These are phyloP conservation scores for Geotrichum aggregatum DNA, from an alignment of 1,139 yeast species.

Conservation along the genomic window DNA sequence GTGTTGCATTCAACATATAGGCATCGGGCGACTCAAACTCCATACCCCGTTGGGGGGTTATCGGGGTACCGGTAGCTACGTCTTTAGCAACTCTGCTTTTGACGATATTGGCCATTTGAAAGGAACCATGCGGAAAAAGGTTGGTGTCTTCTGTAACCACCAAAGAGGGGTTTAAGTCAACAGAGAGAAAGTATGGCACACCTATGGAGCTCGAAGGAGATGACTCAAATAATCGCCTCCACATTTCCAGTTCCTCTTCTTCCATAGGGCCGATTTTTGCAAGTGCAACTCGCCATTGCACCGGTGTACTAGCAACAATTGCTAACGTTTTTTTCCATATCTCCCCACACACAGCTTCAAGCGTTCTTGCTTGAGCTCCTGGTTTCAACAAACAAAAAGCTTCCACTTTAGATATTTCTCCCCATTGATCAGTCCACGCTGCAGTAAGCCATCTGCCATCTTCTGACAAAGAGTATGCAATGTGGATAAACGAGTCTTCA, in stretches of 20 bases:
- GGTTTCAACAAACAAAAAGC: slow-evolving; percentile 44
- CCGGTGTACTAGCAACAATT: slow-evolving; percentile 33
- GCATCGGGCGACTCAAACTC: slow-evolving; percentile 41
- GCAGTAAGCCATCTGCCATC: slow-evolving; percentile 84
- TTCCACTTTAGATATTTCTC: slow-evolving; percentile 57
- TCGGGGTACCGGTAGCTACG: slow-evolving; percentile 26
- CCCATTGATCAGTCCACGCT: slow-evolving; percentile 86
- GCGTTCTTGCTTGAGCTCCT: slow-evolving; percentile 32
- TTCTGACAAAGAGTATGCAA: slow-evolving; percentile 77
- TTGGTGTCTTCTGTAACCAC: slow-evolving; percentile 41
- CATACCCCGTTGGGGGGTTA: slow-evolving; percentile 36
- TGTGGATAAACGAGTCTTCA: slow-evolving; percentile 76
- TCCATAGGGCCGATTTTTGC: slow-evolving; percentile 39
- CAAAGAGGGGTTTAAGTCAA: slow-evolving; percentile 58
- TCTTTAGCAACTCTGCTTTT: slow-evolving; percentile 9
- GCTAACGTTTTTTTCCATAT: slow-evolving; percentile 53
- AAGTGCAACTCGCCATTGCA: slow-evolving; percentile 38
- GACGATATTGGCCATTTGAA: slow-evolving; percentile 13
- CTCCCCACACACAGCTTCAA: slow-evolving; percentile 55
- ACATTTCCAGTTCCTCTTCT: slow-evolving; percentile 35
- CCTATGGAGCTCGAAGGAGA: slow-evolving; percentile 48
- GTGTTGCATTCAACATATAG: slow-evolving; percentile 40
- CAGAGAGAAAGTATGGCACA: slow-evolving; percentile 66
- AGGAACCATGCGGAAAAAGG: slow-evolving; percentile 32
- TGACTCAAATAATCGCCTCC: slow-evolving; percentile 29